Evolutionary conservation across 331 rosid species (phyloP), one percentile per base, ranked within the genome.

Genomic region (Cydonia oblonga): DNA sequence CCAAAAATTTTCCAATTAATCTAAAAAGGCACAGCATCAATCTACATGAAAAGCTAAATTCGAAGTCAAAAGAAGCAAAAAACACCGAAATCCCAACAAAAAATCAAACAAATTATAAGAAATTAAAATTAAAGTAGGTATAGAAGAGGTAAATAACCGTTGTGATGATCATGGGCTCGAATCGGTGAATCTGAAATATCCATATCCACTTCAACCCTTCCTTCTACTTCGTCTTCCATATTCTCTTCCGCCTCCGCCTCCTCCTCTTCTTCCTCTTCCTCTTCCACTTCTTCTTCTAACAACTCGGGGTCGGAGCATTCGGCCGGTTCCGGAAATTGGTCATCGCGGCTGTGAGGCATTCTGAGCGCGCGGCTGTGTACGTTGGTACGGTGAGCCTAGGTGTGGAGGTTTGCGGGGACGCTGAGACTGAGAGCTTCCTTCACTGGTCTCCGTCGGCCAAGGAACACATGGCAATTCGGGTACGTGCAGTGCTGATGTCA

Each of bases 131-230:
- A 8, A 66, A 54, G 12, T 7, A 14, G 35, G 38, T 56, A 3
- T 24, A 23, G 26, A 40, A 14, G 56, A 23, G 26, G 66, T 16
- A 54, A 64, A 35, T 40, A 22, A 85, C 96, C 90, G 76, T 72
- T 40, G 13, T 19, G 62, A 60, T 42, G 76, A 16, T 68, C 65
- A 68, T 60, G 71, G 24, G 69, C 73, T 25, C 26, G 64, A 18
- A 22, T 69, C 9, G 79, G 81, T 67, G 84, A 78, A 78, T 73
- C 74, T 38, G 79, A 28, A 66, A 79, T 70, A 15, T 53, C 67
- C 68, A 19, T 5, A 4, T 58, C 86, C 5, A 66, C 74, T n/a
- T 53, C 76, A 26, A 19, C 74, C 40, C 16, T 65, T 19, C 44
- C 70, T 22, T 72, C 82, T 16, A 8, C 64, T 22, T 42, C 77